A percentile compares a stretch with the other conserved stretches of the same genome.
Conservation (phyloP, 2,329 filamentous ascomycete genomes). For the Diaporthe australafricana region DNA sequence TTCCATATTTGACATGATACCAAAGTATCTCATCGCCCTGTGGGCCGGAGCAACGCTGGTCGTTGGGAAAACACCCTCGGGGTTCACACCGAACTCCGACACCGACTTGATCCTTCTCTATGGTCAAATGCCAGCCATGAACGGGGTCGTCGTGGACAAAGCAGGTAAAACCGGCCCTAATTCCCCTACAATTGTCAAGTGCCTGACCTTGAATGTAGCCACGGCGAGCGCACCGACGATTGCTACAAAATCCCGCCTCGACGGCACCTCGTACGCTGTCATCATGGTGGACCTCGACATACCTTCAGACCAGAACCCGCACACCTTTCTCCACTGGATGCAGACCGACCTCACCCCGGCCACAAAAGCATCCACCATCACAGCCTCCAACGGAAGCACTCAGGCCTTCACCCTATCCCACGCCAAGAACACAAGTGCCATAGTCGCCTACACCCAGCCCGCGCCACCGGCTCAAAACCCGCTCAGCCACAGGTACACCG, state of each 20-base stretch:
- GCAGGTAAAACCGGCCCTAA: not conserved
- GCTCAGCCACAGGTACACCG: constrained; percentile 52
- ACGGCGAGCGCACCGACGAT: not conserved
- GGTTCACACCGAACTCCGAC: not conserved
- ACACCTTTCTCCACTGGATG: constrained; percentile 56
- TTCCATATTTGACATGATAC: not conserved
- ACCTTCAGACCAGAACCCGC: constrained; percentile 52
- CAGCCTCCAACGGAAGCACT: constrained; percentile 2
- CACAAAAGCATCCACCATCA: constrained; percentile 39
- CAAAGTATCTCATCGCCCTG: not conserved
- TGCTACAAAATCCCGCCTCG: constrained; percentile 4
- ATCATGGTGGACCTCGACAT: constrained; percentile 60
- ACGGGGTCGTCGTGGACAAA: not conserved
- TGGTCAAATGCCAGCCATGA: not conserved
- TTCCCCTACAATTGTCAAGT: too few relatives aligned
- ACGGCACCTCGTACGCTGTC: constrained; percentile 48
- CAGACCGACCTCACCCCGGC: constrained; percentile 51
- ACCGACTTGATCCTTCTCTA: constrained; percentile 5
- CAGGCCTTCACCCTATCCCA: constrained; percentile 49
- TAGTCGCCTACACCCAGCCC: constrained; percentile 49
- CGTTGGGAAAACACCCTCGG: constrained; percentile 21
- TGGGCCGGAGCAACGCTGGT: constrained; percentile 7
- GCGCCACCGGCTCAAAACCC: constrained; percentile 51
- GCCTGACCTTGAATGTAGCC: not conserved
- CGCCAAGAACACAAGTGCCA: constrained; percentile 41